Evolutionary conservation across 768 basidiomycete species (phyloP), one percentile per base, ranked within the genome.

Genomic region (Lyophyllum atratum): DNA sequence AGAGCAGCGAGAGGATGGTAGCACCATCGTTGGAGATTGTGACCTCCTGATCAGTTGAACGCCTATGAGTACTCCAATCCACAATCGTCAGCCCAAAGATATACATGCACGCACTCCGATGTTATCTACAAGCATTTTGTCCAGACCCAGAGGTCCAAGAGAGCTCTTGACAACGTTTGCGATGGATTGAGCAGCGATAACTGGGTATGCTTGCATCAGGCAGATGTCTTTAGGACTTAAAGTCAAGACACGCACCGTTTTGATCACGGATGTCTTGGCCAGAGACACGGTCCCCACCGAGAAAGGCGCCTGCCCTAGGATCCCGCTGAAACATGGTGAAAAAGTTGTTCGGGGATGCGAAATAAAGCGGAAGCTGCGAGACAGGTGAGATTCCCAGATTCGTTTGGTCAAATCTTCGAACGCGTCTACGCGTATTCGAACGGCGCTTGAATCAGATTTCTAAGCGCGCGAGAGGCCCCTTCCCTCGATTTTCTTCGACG

Each of bases 21-120:
- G 97, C 97, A 47, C 97, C 97, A 76, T 98, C 97, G 75, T 99
- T 99, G 46, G 97, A 98, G 71, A 99, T 98, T 28, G 97, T 98
- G 26, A 98, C 95, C 82, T 99, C 97, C 94, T 96, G 56, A 52
- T 61, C 54, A 33, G 51, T 50, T 55, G 52, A 51, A 33, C 42
- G 31, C 37, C 7, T 46, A 26, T 59, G 46, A 64, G 45, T 37
- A 33, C 50, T 37, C 33, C n/a, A n/a, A n/a, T n/a, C n/a, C 28
- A 31, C 54, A 49, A 9, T 45, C 22, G 14, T 48, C n/a, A 7
- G 40, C n/a, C 50, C 28, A 19, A 31, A 25, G 25, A 14, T 26
- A 37, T n/a, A n/a, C 19, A 55, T 47, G 31, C n/a, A 76, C 89
- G 67, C 69, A 95, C 94, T 64, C 95, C 95, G 63, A 98, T 95